Evolutionary conservation across 1,284 basidiomycete genomes (phyloP).

Genomic region (Tranzscheliella williamsii): DNA sequence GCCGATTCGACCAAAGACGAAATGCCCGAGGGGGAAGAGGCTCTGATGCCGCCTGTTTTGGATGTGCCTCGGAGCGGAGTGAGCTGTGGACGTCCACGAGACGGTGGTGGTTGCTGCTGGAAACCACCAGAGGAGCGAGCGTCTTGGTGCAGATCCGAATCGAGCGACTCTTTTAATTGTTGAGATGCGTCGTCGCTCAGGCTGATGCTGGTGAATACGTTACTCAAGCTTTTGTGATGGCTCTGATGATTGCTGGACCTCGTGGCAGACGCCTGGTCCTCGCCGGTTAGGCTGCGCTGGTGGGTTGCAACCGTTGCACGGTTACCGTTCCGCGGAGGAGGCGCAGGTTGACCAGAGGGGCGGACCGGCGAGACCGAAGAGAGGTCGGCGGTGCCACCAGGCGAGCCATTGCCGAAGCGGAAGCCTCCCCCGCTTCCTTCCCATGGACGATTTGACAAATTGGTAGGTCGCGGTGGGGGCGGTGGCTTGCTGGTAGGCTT

Average conservation of each 20-base stretch:
- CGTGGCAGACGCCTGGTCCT: background rate
- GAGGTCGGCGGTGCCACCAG: background rate
- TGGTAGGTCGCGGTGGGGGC: conserved; percentile 16
- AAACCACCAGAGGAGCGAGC: conserved; percentile 2
- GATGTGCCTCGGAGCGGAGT: background rate
- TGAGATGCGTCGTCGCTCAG: conserved; percentile 19
- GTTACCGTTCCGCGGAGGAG: background rate
- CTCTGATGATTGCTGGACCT: background rate
- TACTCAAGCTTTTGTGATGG: conserved; percentile 5
- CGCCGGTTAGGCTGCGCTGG: conserved; percentile 1
- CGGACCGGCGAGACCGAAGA: background rate
- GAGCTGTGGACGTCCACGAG: background rate
- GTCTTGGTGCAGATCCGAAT: conserved; percentile 6
- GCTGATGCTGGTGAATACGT: conserved; percentile 28
- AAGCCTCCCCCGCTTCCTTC: conserved; percentile 20
- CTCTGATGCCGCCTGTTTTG: background rate
- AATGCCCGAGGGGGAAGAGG: background rate
- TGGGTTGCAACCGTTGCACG: background rate
- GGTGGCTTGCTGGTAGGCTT: conserved; percentile 3
- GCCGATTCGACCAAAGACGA: conserved; percentile 10
- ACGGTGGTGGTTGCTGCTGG: conserved; percentile 5
- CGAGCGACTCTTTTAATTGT: conserved; percentile 20
- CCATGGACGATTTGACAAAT: background rate
- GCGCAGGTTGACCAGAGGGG: background rate
- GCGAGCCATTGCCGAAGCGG: conserved; percentile 10